Evolutionary conservation across 345 rosid genomes (phyloP), one percentile per base, ranked within the genome.

Genomic region (Stellera chamaejasme): DNA sequence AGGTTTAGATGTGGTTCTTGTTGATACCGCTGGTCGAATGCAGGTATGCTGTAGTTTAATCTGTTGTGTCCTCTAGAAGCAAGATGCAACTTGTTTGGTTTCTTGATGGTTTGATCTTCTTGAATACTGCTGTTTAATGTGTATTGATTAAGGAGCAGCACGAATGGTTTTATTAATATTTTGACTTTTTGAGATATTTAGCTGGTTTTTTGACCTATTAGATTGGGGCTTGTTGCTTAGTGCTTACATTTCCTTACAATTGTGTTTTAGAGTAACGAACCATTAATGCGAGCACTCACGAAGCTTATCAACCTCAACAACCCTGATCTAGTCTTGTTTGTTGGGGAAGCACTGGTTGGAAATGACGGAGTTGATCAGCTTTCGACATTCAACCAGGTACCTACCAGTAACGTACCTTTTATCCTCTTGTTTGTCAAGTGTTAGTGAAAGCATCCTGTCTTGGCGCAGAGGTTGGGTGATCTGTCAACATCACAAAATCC

Each of bases 1-100:
- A 68, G 96, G 92, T 45, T 80, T 96, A 16, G 99, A 93, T 70
- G 99, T 89, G 55, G 96, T 93, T 67, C 96, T 93, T 66, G 99
- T 90, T 57, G 99, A 94, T 71, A 94, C 99, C 12, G 99, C 99
- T 59, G 99, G 99, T 60, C 79, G 99, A 55, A 93, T 90, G 96
- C 97, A 90, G 88, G 92, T 84, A 65, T 19, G 45, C 26, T 27
- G 11, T 23, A 43, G 43, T 11, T 10, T 27, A 10, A 4, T 56
- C 48, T 58, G 47, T 19, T 26, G 7, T 12, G 11, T 13, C 27
- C 27, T 23, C 10, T 19, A 1, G 1, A 32, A 32, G 39, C 39
- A 8, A 32, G 39, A 32, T 32, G 39, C 39, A 4, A 32, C 39
- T 32, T 32, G 39, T 32, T 32, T 2, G 15, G 4, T 49, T 49